Evolutionary conservation across 176 grass and related monocot species (phyloP).

Genomic region (Aegilops speltoides): DNA sequence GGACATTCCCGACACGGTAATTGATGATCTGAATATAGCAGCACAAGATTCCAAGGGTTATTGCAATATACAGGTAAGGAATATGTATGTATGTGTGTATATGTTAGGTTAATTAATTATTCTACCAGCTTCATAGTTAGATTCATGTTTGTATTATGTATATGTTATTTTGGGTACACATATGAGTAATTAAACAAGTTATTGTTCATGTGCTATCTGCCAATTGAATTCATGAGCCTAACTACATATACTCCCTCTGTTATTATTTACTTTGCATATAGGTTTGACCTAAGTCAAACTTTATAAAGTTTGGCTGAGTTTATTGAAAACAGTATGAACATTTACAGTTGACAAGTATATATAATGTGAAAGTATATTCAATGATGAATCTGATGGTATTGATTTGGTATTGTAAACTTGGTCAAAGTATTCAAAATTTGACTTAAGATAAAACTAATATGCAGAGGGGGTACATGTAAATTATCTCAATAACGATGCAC

Average conservation of each 20-base stretch:
- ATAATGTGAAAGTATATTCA: too few relatives aligned
- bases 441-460: too few relatives aligned
- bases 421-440: too few relatives aligned
- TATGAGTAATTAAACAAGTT: background rate
- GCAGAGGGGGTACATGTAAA: background rate
- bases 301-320: too few relatives aligned
- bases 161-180: background rate
- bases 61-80: conserved; percentile 25
- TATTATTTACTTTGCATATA: too few relatives aligned
- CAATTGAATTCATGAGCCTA: background rate
- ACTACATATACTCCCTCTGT: background rate
- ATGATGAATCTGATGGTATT: too few relatives aligned
- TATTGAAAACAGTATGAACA: too few relatives aligned
- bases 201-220: background rate
- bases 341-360: too few relatives aligned
- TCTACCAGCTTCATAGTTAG: background rate
- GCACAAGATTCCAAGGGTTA: background rate
- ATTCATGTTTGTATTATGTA: background rate
- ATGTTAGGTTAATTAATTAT: background rate
- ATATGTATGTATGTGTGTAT: background rate
- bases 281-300: too few relatives aligned
- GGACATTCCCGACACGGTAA: conserved; percentile 1
- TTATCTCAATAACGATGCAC: background rate
- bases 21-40: conserved; percentile 31
- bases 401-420: too few relatives aligned